phyloP scores from a whole-genome alignment of 805 yeast species.

The Wickerhamomyces sydowiorum region DNA sequence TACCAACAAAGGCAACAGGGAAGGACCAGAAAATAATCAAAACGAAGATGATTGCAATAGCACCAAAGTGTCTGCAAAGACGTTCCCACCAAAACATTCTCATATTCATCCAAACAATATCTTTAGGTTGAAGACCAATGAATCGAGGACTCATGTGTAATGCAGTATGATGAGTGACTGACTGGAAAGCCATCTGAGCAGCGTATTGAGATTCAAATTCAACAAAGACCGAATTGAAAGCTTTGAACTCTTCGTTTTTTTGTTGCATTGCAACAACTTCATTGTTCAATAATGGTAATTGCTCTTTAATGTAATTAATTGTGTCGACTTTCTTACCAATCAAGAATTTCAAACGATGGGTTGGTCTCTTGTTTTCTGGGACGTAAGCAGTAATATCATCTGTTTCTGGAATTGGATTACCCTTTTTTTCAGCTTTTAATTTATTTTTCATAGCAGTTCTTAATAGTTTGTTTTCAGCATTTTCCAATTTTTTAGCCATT shows the following conservation, averaged over 20 bases:
- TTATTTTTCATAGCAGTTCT: conserved; percentile 58
- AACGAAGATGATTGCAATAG: conserved; percentile 48
- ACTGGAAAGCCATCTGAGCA: conserved; percentile 69
- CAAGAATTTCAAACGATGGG: conserved; percentile 34
- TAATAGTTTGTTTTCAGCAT: conserved; percentile 53
- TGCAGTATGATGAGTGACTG: conserved; percentile 60
- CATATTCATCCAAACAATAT: conserved; percentile 67
- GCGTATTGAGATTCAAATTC: conserved; percentile 72
- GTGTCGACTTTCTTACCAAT: conserved; percentile 62
- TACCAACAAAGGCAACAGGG: conserved; percentile 76
- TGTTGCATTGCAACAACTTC: conserved; percentile 54
- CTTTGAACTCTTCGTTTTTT: conserved; percentile 38
- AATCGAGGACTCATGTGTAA: conserved; percentile 53
- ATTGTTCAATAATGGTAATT: conserved; percentile 48
- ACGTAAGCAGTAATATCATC: conserved; percentile 51
- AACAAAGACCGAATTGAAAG: conserved; percentile 77
- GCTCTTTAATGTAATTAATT: conserved; percentile 49
- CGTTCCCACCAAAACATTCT: conserved; percentile 80
- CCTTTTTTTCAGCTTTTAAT: conserved; percentile 63
- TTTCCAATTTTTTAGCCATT: conserved; percentile 60
- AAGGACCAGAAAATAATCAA: conserved; percentile 64
- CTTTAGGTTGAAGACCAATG: conserved; percentile 58
- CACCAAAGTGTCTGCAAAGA: conserved; percentile 44
- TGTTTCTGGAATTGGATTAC: conserved; percentile 35
- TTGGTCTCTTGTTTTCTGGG: conserved; percentile 66